Percentiles rank a stretch among this genome's conserved stretches.
These are phyloP conservation scores for Leccinum subgranulosum DNA, from an alignment of 768 basidiomycete species.

Conservation along the genomic window DNA sequence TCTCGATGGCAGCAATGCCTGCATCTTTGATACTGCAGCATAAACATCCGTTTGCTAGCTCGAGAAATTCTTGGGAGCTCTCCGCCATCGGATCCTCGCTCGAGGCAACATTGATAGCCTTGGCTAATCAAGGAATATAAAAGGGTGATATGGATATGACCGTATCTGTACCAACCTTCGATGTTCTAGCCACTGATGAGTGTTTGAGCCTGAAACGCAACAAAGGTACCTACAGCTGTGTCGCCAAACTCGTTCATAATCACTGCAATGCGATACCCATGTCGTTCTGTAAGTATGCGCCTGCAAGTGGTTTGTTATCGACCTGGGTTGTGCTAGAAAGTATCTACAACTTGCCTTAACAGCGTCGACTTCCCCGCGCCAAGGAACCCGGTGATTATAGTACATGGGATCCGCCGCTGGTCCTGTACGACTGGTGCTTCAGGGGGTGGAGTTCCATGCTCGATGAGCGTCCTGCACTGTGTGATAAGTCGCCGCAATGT, in stretches of 20 bases:
- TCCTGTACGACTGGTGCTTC: constrained; percentile 6
- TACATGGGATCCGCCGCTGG: constrained; percentile 68
- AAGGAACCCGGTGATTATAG: constrained; percentile 92
- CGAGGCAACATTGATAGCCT: constrained; percentile 79
- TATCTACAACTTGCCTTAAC: constrained; percentile 50
- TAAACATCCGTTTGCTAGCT: constrained; percentile 94
- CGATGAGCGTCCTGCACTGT: constrained; percentile 30
- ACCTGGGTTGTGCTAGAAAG: neutral
- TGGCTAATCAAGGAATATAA: constrained; percentile 48
- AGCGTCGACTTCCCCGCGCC: constrained; percentile 95
- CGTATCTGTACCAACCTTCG: constrained; percentile 57
- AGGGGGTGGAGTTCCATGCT: constrained; percentile 12
- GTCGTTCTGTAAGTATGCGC: constrained; percentile 87
- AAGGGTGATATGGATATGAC: neutral
- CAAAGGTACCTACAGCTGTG: constrained; percentile 62
- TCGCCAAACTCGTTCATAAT: constrained; percentile 99
- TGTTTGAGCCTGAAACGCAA: constrained; percentile 11
- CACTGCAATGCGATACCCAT: constrained; percentile 95
- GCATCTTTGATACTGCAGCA: constrained; percentile 97
- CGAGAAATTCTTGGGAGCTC: constrained; percentile 81
- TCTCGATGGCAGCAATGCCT: constrained; percentile 91
- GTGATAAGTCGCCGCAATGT: constrained; percentile 7
- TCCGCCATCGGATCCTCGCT: constrained; percentile 58
- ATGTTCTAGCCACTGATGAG: constrained; percentile 61
- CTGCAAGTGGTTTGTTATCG: constrained; percentile 32